Evolutionary conservation across 768 basidiomycete species (phyloP), one percentile per base, ranked within the genome.

Genomic region (Boletus vermiculosoides): DNA sequence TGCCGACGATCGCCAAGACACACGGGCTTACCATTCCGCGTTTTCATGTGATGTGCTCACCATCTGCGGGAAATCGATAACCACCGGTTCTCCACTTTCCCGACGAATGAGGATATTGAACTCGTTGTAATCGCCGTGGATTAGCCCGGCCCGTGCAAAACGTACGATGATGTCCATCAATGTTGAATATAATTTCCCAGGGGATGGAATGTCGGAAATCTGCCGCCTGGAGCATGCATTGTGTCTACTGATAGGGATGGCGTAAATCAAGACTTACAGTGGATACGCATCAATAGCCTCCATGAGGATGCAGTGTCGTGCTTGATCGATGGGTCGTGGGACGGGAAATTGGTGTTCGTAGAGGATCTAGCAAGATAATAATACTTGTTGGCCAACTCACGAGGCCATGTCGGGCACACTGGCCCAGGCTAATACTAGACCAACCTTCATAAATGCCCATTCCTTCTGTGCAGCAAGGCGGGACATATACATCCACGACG

Each of bases 61-160:
- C 96, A 98, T 98, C 77, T 99, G 97, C 9, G 97, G 97, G 71
- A 99, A 99, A 76, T 99, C 97, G 65, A 99, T 99, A 42, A 99
- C 85, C 51, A 98, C 74, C 8, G 95, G 91, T 64, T 92, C 86
- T 12, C 82, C 82, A 45, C 73, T 77, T 52, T 87, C 86, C 45
- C 90, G 83, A 37, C 83, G 83, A 64, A 99, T 94, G 59, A 99
- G 85, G 62, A 99, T 94, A 72, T 99, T 98, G 78, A 98, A 99
- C 69, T 99, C 97, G 75, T 99, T 99, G 76, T 91, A 99, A 66
- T 99, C 97, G 41, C 97, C 95, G 66, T 99, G 97, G 50, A 99
- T 98, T n/a, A 99, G 82, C 6, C 97, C 97, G 16, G 90, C 85
- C 37, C 84, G 86, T 6, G 96, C 95, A 66, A 98, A 89, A 52